Conservation (phyloP, 768 basidiomycete genomes). For the Amanita brunnescens region DNA sequence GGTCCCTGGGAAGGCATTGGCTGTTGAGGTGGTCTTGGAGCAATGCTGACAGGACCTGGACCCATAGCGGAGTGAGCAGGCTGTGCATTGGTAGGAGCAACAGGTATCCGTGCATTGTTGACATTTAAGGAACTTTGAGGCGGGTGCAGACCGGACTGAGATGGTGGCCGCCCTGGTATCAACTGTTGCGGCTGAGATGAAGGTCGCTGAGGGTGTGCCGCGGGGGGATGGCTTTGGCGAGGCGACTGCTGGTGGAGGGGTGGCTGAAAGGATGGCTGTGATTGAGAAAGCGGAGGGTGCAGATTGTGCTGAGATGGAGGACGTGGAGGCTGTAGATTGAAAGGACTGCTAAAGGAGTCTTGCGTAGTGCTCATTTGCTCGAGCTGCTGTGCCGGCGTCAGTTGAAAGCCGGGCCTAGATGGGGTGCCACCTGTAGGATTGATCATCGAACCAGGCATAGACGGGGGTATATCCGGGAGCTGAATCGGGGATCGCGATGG, state of each 20-base stretch:
- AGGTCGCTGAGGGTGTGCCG: conserved; percentile 40
- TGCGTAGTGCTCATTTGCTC: conserved; percentile 37
- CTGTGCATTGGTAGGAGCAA: conserved; percentile 7
- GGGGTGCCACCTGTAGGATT: conserved; percentile 30
- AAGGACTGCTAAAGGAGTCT: background rate
- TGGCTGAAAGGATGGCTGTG: conserved; percentile 36
- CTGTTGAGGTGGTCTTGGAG: conserved; percentile 8
- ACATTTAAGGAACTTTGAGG: conserved; percentile 4
- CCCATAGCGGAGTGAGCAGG: conserved; percentile 1
- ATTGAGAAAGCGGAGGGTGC: conserved; percentile 24
- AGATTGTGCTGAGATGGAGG: conserved; percentile 15
- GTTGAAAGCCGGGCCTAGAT: conserved; percentile 35
- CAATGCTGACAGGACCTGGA: conserved; percentile 8
- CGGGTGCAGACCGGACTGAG: conserved; percentile 28
- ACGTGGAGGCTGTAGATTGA: conserved; percentile 21
- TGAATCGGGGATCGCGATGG: conserved; percentile 43
- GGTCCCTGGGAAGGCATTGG: conserved; percentile 11
- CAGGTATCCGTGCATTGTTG: conserved; percentile 8
- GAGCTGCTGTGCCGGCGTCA: conserved; percentile 58
- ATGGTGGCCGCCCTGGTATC: conserved; percentile 39
- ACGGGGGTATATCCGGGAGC: conserved; percentile 35
- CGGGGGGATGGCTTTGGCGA: conserved; percentile 33
- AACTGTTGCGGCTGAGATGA: conserved; percentile 49
- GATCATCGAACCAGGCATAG: conserved; percentile 28
- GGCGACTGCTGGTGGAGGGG: conserved; percentile 19